Conservation (phyloP, 306 rosid species). For the Cicer bijugum region DNA sequence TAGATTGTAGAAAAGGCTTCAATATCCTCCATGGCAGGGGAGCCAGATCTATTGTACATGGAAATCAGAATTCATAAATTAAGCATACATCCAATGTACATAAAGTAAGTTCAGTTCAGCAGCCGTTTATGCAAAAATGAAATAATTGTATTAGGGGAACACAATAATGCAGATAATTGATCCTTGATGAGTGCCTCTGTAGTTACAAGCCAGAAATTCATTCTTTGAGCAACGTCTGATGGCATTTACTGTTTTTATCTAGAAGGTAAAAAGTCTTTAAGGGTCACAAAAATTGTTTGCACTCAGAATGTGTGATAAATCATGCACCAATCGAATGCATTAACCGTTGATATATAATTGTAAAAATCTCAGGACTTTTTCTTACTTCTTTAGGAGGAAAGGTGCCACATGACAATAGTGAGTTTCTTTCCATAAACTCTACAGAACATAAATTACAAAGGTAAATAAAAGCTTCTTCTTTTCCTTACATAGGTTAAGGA, state of each 20-base stretch:
- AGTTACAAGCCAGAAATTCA: constrained; percentile 20
- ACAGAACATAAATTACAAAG: constrained; percentile 16
- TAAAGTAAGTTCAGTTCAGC: constrained; percentile 36
- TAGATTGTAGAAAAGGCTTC: constrained; percentile 79
- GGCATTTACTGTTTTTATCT: constrained; percentile 30
- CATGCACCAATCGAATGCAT: constrained; percentile 19
- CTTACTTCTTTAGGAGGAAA: constrained; percentile 12
- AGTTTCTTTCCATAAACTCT: constrained; percentile 21
- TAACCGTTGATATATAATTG: not conserved
- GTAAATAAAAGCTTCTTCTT: constrained; percentile 1
- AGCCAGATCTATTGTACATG: constrained; percentile 75
- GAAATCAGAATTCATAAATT: constrained; percentile 38
- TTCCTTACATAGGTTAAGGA: constrained; percentile 1
- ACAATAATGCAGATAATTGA: constrained; percentile 5
- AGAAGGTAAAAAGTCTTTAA: constrained; percentile 3
- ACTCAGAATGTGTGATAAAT: constrained; percentile 14
- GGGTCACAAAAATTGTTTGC: constrained; percentile 7
- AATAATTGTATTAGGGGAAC: not conserved
- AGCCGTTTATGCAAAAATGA: constrained; percentile 19
- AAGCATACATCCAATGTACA: constrained; percentile 16
- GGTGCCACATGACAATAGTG: constrained; percentile 18
- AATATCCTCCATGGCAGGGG: constrained; percentile 86
- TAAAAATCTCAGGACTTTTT: constrained; percentile 1
- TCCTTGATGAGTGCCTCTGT: not conserved
- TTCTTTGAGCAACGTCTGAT: not conserved